Conservation (phyloP, 2,329 filamentous ascomycete species). For the Colletotrichum horii region DNA sequence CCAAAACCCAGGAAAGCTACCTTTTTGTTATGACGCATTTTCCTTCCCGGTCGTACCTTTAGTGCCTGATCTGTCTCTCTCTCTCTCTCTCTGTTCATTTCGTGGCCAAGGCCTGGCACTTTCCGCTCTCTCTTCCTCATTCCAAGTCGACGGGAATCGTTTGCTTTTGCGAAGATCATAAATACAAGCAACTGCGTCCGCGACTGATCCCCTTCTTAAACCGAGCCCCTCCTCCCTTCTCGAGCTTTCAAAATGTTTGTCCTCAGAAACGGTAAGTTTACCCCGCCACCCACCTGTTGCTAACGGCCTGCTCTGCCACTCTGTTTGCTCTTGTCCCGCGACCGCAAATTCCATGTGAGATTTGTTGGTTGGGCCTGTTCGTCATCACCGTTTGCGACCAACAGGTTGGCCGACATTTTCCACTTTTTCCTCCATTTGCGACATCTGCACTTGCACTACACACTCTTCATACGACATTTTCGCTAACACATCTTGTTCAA, state of each 20-base stretch:
- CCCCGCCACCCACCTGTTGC: constrained; percentile 8
- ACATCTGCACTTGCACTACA: not conserved
- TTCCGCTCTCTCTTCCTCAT: constrained; percentile 1
- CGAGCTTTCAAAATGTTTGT: constrained; percentile 39
- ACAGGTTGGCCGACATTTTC: not conserved
- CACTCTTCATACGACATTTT: not conserved
- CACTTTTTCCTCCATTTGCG: not conserved
- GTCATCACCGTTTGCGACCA: not conserved
- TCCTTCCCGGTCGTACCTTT: not conserved
- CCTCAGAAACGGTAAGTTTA: constrained; percentile 41
- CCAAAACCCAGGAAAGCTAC: constrained; percentile 1
- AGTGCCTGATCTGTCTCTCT: constrained; percentile 14
- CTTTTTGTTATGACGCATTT: constrained; percentile 35
- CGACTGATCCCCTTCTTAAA: not conserved
- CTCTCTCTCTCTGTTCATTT: not conserved
- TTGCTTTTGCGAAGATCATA: constrained; percentile 9
- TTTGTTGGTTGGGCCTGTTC: not conserved
- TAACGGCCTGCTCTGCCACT: not conserved
- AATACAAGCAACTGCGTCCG: not conserved
- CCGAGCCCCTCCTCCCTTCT: not conserved
- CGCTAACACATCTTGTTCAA: constrained; percentile 8
- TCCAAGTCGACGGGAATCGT: constrained; percentile 4
- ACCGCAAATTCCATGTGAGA: not conserved
- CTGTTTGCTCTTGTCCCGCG: not conserved
- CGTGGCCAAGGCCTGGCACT: constrained; percentile 12